Conservation (phyloP, 2,329 filamentous ascomycete genomes). For the Endothia cerciana region DNA sequence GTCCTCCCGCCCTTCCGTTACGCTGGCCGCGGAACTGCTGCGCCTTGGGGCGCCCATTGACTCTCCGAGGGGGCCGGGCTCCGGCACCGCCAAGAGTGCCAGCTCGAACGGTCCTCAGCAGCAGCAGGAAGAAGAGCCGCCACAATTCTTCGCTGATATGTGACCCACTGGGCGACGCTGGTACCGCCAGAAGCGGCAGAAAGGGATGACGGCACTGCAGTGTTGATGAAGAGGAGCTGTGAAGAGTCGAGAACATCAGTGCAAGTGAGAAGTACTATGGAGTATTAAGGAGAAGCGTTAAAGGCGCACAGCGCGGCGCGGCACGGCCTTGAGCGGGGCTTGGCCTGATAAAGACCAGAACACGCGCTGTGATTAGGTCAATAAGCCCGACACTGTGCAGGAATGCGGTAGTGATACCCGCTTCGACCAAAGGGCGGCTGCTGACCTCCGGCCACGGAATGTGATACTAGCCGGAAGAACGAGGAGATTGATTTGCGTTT, state of each 20-base stretch:
- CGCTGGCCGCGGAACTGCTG: slow-evolving; percentile 14
- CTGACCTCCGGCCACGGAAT: no score
- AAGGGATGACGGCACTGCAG: slow-evolving; percentile 15
- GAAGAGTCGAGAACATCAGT: not conserved
- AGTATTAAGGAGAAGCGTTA: not conserved
- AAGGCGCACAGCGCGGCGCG: no score
- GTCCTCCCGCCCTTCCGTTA: slow-evolving; percentile 1
- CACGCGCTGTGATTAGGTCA: not conserved
- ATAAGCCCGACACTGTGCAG: no score
- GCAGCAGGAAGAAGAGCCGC: not conserved
- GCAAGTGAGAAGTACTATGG: not conserved
- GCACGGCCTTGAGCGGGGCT: no score
- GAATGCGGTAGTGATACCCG: no score
- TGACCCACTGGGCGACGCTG: no score
- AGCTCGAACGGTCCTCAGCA: not conserved
- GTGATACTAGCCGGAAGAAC: no score
- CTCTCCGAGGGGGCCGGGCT: not conserved
- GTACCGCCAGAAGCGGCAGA: not conserved
- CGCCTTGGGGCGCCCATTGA: slow-evolving; percentile 17
- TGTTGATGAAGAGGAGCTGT: not conserved
- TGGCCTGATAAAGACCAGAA: not conserved
- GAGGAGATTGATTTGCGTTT: no score
- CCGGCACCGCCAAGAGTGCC: not conserved
- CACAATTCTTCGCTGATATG: no score
- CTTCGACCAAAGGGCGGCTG: no score